Evolutionary conservation across 2,329 filamentous ascomycete genomes (phyloP), one percentile per base, ranked within the genome.

Genomic region (Colletotrichum sp.): DNA sequence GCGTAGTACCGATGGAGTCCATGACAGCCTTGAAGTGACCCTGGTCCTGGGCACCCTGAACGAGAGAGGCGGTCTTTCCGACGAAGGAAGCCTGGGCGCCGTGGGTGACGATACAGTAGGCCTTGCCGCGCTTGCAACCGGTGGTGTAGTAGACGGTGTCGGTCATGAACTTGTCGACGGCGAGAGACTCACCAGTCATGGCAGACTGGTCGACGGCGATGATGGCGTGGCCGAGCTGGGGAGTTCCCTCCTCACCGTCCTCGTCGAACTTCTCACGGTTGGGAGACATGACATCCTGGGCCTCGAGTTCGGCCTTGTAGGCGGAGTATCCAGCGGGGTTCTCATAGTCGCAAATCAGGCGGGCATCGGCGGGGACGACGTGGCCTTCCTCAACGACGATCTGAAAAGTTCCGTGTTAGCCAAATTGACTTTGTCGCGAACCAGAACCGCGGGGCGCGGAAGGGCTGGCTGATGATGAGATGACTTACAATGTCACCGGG

Each of bases 21-120:
- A 95, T 95, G 89, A 95, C 94, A 79, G 93, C 93, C 89, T 95
- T 95, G 91, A 95, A 95, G 86, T 95, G 93, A 87, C 93, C 94
- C 82, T 92, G 90, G 85, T 95, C 94, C 86, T 94, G 89, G 79
- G 94, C 93, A 79, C 93, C 93, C 87, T 95, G 92, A 67, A 95
- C 93, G 68, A 95, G 89, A 80, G 91, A 90, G 77, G 94, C 94
- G 80, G 93, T 95, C 84, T 92, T 92, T 87, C 94, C 94, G 84
- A 95, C 93, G 88, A 95, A 95, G 75, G 93, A 95, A 86, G 91
- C 90, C 83, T 90, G 92, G 72, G 94, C 94, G 78, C 92, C 92
- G 79, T 92, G 91, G 76, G 90, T 90, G 81, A 92, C 90, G 78
- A 95, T 89, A 81, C 89, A 92, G 84, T 93, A 95, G 76, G 93